phyloP scores from a whole-genome alignment of 495 filamentous ascomycete species.

The Daldinia loculata region DNA sequence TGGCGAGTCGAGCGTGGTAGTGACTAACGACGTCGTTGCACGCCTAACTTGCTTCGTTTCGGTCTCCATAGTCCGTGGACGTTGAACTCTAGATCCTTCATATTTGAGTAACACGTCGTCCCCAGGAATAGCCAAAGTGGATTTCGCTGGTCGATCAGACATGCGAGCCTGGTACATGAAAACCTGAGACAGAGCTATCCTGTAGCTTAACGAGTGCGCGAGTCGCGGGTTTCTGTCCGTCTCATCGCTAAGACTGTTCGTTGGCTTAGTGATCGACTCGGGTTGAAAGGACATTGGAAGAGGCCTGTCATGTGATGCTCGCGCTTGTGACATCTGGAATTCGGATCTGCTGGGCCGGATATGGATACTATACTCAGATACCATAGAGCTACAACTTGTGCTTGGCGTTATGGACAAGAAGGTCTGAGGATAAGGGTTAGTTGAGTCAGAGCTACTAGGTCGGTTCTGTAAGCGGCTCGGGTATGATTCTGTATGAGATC shows the following conservation, averaged over 20 bases:
- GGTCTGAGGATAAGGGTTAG: neutral
- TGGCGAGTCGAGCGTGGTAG: neutral
- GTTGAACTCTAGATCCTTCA: neutral
- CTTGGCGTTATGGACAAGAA: neutral
- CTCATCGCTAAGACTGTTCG: neutral
- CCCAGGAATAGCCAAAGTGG: neutral
- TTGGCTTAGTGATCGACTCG: neutral
- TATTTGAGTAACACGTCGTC: neutral
- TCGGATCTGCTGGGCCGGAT: too few species aligned
- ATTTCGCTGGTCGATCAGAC: neutral
- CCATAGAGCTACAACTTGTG: neutral
- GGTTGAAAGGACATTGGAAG: neutral
- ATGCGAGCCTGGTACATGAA: constrained; percentile 25
- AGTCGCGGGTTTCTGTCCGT: neutral
- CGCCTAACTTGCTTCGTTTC: neutral
- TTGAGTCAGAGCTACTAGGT: neutral
- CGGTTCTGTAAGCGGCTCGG: neutral
- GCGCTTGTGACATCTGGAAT: too few species aligned
- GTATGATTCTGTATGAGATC: neutral
- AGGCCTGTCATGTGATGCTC: too few species aligned
- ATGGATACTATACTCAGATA: too few species aligned
- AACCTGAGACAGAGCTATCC: constrained; percentile 16
- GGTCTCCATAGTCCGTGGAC: neutral
- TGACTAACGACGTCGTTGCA: neutral
- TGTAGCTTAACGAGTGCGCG: neutral